Base-by-base conservation (phyloP, 768 basidiomycete genomes). In the Mycena alexandri region DNA sequence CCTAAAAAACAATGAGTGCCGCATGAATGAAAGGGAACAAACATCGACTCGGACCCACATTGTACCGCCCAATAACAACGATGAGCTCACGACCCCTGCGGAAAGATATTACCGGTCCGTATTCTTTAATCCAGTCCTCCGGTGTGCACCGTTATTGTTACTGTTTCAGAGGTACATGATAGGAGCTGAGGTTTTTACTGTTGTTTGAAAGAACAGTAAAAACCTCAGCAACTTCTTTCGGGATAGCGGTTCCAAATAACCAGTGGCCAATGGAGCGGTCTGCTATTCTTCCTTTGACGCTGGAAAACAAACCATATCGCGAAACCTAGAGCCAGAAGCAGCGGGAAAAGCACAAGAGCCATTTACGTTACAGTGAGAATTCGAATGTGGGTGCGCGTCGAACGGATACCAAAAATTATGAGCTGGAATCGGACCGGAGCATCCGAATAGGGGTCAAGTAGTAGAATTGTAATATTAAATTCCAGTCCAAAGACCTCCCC, bases 41-140 rank as follows among this genome's bases (percentile, higher is more conserved):
- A n/a, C 38, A 34, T n/a, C 17, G 11, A n/a, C n/a, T n/a, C n/a
- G n/a, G n/a, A 19, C 61, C 22, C 48, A 60, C 67, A 60, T 68
- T 44, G 55, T 86, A 73, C 3, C 86, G 78, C 0, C 86, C 85
- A 33, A 88, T 80, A 51, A 89, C 79, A 61, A 87, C 75, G 48
- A 82, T 79, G 12, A 78, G 80, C 12, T 76, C 76, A 14, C 79
- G 72, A 1, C 90, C 89, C 61, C 87, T 79, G 0, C 85, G 82
- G 2, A 91, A 75, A 0, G 86, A 84, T 69, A 90, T 88, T 10
- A 91, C 79, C 0, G 89, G 86, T 0, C 90, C 90, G 67, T 90
- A 90, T 68, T 84, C 74, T 72, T 88, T 82, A 9, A 86, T 84
- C 85, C 88, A 89, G 68, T 86, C 82, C 42, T 87, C 85, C 84